Evolutionary conservation across 768 basidiomycete species (phyloP), one percentile per base, ranked within the genome.

Genomic region (Tulasnella sp.): DNA sequence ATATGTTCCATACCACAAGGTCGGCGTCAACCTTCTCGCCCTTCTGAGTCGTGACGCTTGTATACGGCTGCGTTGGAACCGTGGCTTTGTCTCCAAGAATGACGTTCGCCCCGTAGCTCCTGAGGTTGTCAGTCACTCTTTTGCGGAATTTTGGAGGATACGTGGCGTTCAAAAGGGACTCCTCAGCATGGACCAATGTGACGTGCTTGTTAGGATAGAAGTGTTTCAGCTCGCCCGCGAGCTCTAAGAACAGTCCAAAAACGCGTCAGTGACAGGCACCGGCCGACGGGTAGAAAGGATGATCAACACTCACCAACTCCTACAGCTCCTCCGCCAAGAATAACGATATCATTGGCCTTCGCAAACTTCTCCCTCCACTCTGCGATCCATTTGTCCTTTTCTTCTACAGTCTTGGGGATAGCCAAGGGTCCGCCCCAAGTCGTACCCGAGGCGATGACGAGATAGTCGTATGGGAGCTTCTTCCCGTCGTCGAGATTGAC

Each of bases 381-480:
- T n/a, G 70, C 74, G 76, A 85, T 73, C 71, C 88, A 83, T 23
- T 81, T 81, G 13, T 81, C 70, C 1, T 85, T 82, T 0, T 83
- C 83, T 11, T 73, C 74, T 42, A 67, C 44, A 11, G 81, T 81
- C 18, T 81, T 82, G 0, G 89, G 90, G 72, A 91, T 83, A 20
- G 83, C 82, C 67, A 88, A 69, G 0, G 88, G 88, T 0, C 88
- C 90, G 16, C 82, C 80, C 89, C 89, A 92, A 5, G 80, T 83
- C 55, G 86, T 86, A 1, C 92, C 92, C 2, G 91, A 85, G 0
- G 90, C 87, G 44, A 93, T 83, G 48, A 93, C 86, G 61, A 93
- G 88, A 29, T 87, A 83, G 15, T 86, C 86, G 82, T 89, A 93
- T 10, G 83, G 82, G 16, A 92, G 78, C 26, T 70, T 82, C 82